A percentile compares a stretch with the other conserved stretches of the same genome.
Evolutionary conservation across 2,329 filamentous ascomycete species (phyloP).

Genomic region (Epichloe festucae): DNA sequence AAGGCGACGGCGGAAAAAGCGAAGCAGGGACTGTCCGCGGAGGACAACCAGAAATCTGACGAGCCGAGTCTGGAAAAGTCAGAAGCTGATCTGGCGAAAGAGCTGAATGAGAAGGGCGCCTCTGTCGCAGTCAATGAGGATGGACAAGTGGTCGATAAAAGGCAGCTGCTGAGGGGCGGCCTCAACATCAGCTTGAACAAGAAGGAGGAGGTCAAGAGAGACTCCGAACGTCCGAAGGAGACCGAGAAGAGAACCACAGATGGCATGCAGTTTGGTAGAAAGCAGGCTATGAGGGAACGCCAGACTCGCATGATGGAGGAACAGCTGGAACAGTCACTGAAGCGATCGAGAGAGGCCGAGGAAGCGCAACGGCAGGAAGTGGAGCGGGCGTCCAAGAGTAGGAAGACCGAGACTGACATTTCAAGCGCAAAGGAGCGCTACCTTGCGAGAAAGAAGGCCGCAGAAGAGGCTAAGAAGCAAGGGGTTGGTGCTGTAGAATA

Average conservation of each 20-base stretch:
- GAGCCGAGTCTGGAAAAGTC: constrained; percentile 39
- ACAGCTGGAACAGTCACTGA: constrained; percentile 61
- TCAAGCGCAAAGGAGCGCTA: constrained; percentile 70
- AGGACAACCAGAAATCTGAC: constrained; percentile 16
- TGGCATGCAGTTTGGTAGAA: constrained; percentile 32
- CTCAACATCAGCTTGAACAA: constrained; percentile 59
- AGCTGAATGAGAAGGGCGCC: constrained; percentile 50
- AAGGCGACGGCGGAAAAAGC: constrained; percentile 49
- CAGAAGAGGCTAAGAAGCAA: constrained; percentile 53
- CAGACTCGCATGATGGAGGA: constrained; percentile 69
- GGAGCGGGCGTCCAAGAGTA: constrained; percentile 57
- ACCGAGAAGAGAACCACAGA: constrained; percentile 24
- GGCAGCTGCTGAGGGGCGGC: constrained; percentile 63
- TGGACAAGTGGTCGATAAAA: constrained; percentile 70
- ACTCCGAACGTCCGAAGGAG: constrained; percentile 14
- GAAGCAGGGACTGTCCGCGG: constrained; percentile 23
- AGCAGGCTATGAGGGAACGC: constrained; percentile 58
- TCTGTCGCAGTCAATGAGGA: constrained; percentile 65
- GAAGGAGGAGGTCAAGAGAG: constrained; percentile 27
- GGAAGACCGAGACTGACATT: constrained; percentile 66
- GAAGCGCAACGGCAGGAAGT: constrained; percentile 51
- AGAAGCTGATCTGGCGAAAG: constrained; percentile 51
- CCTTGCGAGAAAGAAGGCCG: constrained; percentile 61
- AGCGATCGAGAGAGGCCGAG: constrained; percentile 55
- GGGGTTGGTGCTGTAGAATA: constrained; percentile 19